Conservation (phyloP, 1,284 basidiomycete genomes). For the Gomphus bonarii region DNA sequence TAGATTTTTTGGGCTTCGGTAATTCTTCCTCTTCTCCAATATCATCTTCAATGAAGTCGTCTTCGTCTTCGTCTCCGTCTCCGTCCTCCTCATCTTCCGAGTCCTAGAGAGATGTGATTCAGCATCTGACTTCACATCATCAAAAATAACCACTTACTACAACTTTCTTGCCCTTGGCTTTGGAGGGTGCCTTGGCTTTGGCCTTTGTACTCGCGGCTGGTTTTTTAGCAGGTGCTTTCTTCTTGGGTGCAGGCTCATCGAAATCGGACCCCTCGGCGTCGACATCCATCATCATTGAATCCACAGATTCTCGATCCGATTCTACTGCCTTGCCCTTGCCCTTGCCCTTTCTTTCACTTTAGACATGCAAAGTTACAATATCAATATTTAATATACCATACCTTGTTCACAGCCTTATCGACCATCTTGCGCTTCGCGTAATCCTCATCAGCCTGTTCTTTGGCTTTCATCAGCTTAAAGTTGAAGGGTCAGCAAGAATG, state of each 20-base stretch:
- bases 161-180: constrained; percentile 34
- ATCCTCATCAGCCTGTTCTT: constrained; percentile 53
- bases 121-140: background rate
- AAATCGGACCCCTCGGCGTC: constrained; percentile 42
- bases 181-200: constrained; percentile 13
- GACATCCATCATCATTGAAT: constrained; percentile 73
- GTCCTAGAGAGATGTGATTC: constrained; percentile 4
- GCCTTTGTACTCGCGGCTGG: constrained; percentile 34
- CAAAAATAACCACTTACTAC: constrained; percentile 23
- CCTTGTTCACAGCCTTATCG: constrained; percentile 31
- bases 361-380: background rate
- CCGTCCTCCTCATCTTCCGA: too few relatives aligned
- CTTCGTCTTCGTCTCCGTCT: constrained; percentile 45
- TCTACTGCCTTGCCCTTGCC: constrained; percentile 39
- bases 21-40: constrained; percentile 49
- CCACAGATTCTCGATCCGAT: constrained; percentile 49
- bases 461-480: constrained; percentile 51
- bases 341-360: too few relatives aligned
- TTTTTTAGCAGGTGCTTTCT: constrained; percentile 27
- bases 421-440: constrained; percentile 32
- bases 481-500: constrained; percentile 1
- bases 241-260: constrained; percentile 19
- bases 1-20: constrained; percentile 46
- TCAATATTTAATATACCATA: constrained; percentile 15
- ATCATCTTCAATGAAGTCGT: constrained; percentile 42